Conservation (phyloP, 352 stramenopile genomes). For the Phytophthora uliginosa region DNA sequence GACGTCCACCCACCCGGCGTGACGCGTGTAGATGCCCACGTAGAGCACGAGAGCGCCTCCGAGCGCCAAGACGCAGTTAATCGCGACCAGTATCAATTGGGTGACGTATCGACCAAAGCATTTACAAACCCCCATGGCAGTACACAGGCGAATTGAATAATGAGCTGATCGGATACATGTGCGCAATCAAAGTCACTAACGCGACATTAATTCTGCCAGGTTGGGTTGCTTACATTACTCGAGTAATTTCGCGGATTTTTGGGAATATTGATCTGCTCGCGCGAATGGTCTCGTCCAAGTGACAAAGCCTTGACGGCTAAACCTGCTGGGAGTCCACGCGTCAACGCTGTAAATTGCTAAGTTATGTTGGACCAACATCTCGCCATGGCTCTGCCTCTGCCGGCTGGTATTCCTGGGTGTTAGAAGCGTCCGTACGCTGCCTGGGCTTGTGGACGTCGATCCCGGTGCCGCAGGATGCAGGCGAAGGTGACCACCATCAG, state of each 20-base stretch:
- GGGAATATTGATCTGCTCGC: slow-evolving; percentile 13
- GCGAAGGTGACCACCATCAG: slow-evolving; percentile 61
- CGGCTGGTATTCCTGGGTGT: slow-evolving; percentile 15
- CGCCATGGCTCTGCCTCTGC: neutral
- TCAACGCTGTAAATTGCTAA: neutral
- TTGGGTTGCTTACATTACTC: slow-evolving; percentile 7
- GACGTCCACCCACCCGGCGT: slow-evolving; percentile 65
- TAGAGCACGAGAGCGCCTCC: slow-evolving; percentile 68
- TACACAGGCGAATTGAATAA: slow-evolving; percentile 26
- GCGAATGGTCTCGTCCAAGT: neutral
- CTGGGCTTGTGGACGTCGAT: slow-evolving; percentile 14
- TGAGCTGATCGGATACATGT: slow-evolving; percentile 3
- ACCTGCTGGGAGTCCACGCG: neutral
- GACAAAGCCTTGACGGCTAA: neutral
- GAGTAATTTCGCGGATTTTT: slow-evolving; percentile 22
- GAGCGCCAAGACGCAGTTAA: slow-evolving; percentile 69
- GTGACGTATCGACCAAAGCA: slow-evolving; percentile 33
- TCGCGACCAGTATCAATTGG: slow-evolving; percentile 57
- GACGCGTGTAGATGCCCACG: slow-evolving; percentile 49
- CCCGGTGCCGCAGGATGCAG: slow-evolving; percentile 53
- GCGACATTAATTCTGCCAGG: slow-evolving; percentile 6
- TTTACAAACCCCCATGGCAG: slow-evolving; percentile 26
- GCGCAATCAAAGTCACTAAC: neutral
- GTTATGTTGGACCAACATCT: neutral
- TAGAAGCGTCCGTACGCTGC: slow-evolving; percentile 38